Base-by-base conservation (phyloP, 805 yeast species). In the Teunomyces stri region DNA sequence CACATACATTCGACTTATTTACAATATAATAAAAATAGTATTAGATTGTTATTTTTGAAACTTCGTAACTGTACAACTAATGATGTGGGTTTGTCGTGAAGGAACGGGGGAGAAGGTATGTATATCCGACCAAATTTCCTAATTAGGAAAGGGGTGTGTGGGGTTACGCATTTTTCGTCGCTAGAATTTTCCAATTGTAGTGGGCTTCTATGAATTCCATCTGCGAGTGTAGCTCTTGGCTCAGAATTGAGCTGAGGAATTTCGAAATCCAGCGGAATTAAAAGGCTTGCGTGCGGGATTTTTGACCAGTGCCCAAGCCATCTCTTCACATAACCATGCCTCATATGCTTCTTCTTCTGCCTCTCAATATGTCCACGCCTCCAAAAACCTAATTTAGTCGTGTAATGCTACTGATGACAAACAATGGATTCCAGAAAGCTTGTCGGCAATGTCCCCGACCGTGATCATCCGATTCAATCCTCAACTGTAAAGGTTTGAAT, bases 151-250 rank as follows among this genome's bases (percentile, higher is more conserved):
- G 11, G 6, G 18, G 18, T 5, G 15, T 35, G 22, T 35, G 38
- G 38, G 38, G 38, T 35, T 20, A n/a, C 38, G 38, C 38, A 35
- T 35, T 35, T 18, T 35, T 35, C 20, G 5, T 35, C 27, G 44
- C 37, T 29, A 29, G 15, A 30, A 29, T 41, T 41, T 18, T 29
- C 28, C 29, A 12, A 13, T 27, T 35, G 27, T 9, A 18, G 20
- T 6, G n/a, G 13, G 22, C 34, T 31, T 13, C 34, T 31, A 6
- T 13, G 13, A 25, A 25, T 25, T 25, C 27, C 27, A 25, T 25
- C 6, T 25, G 27, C 18, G 34, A 31, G 16, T 31, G 34, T 31
- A 10, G 15, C 16, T 13, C 18, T 13, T 31, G 15, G 15, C 34
- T 13, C 34, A 5, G 16, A 13, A 4, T 31, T 31, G 18, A 9